These are phyloP conservation scores for Fallopia convolvulus DNA, from an alignment of 148 eudicot species.

Conservation along the genomic window DNA sequence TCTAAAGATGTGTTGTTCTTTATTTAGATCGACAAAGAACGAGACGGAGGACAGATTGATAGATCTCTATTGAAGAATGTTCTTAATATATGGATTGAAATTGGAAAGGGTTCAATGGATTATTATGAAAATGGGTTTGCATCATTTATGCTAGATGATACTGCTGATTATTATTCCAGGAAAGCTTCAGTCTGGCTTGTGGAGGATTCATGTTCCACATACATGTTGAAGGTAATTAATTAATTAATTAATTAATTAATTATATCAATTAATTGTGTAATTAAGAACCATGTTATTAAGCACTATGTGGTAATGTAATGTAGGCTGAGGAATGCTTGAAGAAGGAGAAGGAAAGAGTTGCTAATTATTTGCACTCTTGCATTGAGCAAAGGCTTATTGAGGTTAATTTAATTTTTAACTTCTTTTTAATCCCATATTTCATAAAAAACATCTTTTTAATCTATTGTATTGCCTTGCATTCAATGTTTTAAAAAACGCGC, in stretches of 20 bases:
- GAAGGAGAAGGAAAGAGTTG: slow-evolving; percentile 87
- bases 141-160: slow-evolving; percentile 61
- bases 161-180: slow-evolving; percentile 78
- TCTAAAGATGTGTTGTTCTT: too few species aligned
- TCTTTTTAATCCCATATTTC: not conserved
- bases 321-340: slow-evolving; percentile 93
- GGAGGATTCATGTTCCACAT: slow-evolving; percentile 90
- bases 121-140: slow-evolving; percentile 76
- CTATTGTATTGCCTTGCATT: not conserved
- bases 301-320: slow-evolving; percentile 8
- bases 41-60: slow-evolving; percentile 91
- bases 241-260: too few species aligned
- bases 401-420: slow-evolving; percentile 31
- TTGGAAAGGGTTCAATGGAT: slow-evolving; percentile 82
- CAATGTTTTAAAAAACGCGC: too few species aligned
- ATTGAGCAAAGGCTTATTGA: slow-evolving; percentile 85
- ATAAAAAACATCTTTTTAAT: not conserved
- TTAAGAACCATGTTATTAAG: too few species aligned
- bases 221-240: slow-evolving; percentile 63
- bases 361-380: slow-evolving; percentile 75
- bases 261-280: too few species aligned
- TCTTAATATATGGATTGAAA: slow-evolving; percentile 85
- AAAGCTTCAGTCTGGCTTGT: slow-evolving; percentile 87
- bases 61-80: slow-evolving; percentile 82
- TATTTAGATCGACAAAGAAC: slow-evolving; percentile 74